Evolutionary conservation across 2,329 filamentous ascomycete species (phyloP), one percentile per base, ranked within the genome.

Genomic region (Cercospora sp.): DNA sequence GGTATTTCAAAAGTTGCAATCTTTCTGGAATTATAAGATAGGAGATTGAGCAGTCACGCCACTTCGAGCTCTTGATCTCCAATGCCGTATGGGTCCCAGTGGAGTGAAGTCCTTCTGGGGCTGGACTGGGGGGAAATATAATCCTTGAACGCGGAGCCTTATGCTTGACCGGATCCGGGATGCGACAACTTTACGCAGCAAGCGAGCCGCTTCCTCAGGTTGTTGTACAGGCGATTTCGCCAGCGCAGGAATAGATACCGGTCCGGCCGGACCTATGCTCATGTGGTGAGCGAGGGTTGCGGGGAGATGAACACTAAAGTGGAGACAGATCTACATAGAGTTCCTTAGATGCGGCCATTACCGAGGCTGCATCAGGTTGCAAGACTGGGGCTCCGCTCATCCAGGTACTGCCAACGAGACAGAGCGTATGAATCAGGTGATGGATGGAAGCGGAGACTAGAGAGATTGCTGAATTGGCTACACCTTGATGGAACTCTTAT

Each of bases 401-500:
- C 40, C 60, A 62, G 49, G 55, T 24, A 28, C 13, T 9, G n/a
- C 6, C 21, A 57, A 16, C 24, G 24, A 28, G 28, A n/a, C 13
- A 26, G 13, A 58, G 28, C 28, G 28, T 6, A 34, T 10, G 13
- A 2, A 49, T 62, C 34, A 62, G 43, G 21, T 45, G 60, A 62
- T 62, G 7, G 21, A 6, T 62, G 28, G 49, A 32, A 30, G n/a
- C 12, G 32, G 24, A 49, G 37, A 18, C 40, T 18, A 12, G 24
- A 49, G 43, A 12, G 26, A 8, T 8, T n/a, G 18, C 9, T 24
- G 12, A 8, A 32, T 4, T 26, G 37, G 49, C 34, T 12, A 10
- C 28, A 63, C 63, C 58, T 68, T 68, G 58, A 63, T 68, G 60
- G 65, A 28, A 43, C 12, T 34, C 37, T 67, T 59, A 49, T 63